A percentile compares a stretch with the other conserved stretches of the same genome.
These are phyloP conservation scores for Ogataea ramenticola DNA, from an alignment of 805 yeast genomes.

Conservation along the genomic window DNA sequence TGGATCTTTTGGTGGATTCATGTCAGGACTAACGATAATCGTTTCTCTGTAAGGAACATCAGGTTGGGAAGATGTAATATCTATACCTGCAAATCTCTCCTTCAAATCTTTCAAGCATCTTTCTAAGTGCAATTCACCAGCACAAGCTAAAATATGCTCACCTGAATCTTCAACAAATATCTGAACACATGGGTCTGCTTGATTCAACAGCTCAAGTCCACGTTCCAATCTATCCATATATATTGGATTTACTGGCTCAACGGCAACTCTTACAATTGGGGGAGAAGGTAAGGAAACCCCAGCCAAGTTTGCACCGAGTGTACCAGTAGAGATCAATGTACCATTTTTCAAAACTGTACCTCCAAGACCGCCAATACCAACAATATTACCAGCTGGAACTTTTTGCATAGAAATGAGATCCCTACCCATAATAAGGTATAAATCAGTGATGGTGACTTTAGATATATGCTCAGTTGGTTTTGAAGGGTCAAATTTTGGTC, in stretches of 20 bases:
- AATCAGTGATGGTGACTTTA: slow-evolving; percentile 54
- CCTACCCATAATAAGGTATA: slow-evolving; percentile 87
- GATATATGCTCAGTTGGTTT: slow-evolving; percentile 48
- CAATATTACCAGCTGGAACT: slow-evolving; percentile 93
- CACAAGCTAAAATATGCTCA: slow-evolving; percentile 88
- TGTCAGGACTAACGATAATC: slow-evolving; percentile 41
- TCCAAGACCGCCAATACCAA: slow-evolving; percentile 88
- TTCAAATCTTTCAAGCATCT: slow-evolving; percentile 86
- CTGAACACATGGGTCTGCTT: slow-evolving; percentile 93
- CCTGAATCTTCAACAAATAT: slow-evolving; percentile 83
- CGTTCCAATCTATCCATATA: slow-evolving; percentile 66
- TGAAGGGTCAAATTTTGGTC: slow-evolving; percentile 79
- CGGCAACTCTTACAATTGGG: slow-evolving; percentile 90
- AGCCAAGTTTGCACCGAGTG: slow-evolving; percentile 68
- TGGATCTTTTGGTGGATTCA: slow-evolving; percentile 41
- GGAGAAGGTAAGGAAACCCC: slow-evolving; percentile 68
- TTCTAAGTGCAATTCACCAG: slow-evolving; percentile 95
- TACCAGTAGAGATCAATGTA: slow-evolving; percentile 55
- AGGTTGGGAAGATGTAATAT: slow-evolving; percentile 80
- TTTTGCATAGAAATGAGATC: slow-evolving; percentile 69
- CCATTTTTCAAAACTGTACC: slow-evolving; percentile 81
- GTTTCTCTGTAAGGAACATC: slow-evolving; percentile 94
- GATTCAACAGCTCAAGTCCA: slow-evolving; percentile 72
- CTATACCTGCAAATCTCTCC: slow-evolving; percentile 89
- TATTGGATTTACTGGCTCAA: slow-evolving; percentile 89